phyloP scores from a whole-genome alignment of 192 early-diverging fungal genomes.

The Geranomyces variabilis region DNA sequence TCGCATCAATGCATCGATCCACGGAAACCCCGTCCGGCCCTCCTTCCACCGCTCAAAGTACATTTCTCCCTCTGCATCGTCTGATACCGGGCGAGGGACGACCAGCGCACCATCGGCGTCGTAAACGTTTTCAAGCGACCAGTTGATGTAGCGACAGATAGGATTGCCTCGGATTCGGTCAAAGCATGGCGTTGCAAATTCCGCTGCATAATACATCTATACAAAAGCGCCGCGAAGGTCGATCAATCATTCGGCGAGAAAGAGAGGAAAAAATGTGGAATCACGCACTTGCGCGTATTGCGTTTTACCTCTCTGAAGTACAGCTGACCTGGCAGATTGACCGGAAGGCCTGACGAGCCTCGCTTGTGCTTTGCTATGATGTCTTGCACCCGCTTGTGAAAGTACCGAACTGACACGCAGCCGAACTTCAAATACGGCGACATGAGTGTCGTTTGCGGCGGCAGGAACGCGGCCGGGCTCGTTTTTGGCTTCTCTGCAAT shows the following conservation, averaged over 20 bases:
- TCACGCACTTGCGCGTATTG: too few species aligned
- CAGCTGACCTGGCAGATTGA: background rate
- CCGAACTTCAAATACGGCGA: conserved; percentile 1
- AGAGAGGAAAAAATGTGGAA: too few species aligned
- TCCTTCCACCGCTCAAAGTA: background rate
- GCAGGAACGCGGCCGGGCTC: background rate
- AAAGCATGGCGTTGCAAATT: background rate
- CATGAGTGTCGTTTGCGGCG: conserved; percentile 9
- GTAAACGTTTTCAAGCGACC: background rate
- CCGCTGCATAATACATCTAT: background rate
- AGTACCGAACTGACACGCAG: background rate
- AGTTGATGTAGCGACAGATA: background rate
- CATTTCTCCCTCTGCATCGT: background rate
- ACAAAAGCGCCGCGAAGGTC: too few species aligned
- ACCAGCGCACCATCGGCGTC: background rate
- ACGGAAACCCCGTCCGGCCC: conserved; percentile 2
- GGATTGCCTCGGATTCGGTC: conserved; percentile 1
- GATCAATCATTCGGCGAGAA: too few species aligned
- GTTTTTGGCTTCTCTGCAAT: background rate
- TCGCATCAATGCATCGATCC: conserved; percentile 3
- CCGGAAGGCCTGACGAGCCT: background rate
- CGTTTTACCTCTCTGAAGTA: background rate
- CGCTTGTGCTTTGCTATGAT: background rate
- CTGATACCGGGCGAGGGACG: background rate
- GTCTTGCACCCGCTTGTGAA: background rate